Conservation (phyloP, 371 early-diverging fungal genomes). For the Syncephalastrum monosporum region DNA sequence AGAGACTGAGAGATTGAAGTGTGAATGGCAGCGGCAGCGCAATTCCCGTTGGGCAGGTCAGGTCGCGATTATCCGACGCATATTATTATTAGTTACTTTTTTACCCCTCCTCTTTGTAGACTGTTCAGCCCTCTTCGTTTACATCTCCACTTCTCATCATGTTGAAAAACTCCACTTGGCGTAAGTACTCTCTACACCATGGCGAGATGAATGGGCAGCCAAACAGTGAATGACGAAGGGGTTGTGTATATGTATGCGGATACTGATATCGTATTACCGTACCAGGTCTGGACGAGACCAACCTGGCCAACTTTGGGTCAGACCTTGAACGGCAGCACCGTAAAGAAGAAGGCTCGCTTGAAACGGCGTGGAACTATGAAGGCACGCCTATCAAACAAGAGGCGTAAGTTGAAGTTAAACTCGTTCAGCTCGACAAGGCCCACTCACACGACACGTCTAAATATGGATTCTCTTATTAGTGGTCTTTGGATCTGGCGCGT, state of each 20-base stretch:
- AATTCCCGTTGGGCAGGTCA: too few relatives aligned
- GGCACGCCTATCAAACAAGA: slow-evolving; percentile 50
- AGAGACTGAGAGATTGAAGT: too few relatives aligned
- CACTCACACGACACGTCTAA: neutral
- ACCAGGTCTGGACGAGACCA: slow-evolving; percentile 66
- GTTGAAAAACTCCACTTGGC: slow-evolving; percentile 29
- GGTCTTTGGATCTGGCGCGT: slow-evolving; percentile 83
- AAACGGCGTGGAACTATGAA: slow-evolving; percentile 69
- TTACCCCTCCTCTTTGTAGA: neutral
- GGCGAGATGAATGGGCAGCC: neutral
- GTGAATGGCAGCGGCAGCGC: too few relatives aligned
- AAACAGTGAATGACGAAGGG: neutral
- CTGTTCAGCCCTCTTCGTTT: slow-evolving; percentile 2
- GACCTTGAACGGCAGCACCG: slow-evolving; percentile 72
- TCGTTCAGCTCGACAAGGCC: too few relatives aligned
- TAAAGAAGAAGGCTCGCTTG: slow-evolving; percentile 67
- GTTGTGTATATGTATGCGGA: neutral
- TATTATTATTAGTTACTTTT: neutral
- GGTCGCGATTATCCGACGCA: slow-evolving; percentile 7
- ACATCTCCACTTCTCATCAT: slow-evolving; percentile 16
- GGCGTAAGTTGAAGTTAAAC: slow-evolving; percentile 23
- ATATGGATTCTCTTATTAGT: slow-evolving; percentile 15
- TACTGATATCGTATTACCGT: neutral
- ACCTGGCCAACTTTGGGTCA: slow-evolving; percentile 73
- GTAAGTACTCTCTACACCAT: slow-evolving; percentile 11